Conservation (phyloP, 2,329 filamentous ascomycete species). For the Fusarium graminum region DNA sequence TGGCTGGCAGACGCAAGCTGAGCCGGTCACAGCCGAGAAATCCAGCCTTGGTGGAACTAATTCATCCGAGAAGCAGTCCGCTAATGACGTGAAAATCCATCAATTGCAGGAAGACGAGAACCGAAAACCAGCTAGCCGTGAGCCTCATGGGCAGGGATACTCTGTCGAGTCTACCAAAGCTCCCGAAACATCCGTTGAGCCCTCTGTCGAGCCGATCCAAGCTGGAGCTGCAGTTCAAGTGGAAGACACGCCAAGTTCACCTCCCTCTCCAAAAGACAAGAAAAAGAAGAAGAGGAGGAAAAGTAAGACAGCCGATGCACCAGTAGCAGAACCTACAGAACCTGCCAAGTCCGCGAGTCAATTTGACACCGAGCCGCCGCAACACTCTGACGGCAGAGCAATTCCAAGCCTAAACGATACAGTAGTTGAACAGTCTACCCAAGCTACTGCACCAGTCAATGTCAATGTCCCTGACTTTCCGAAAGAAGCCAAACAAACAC, state of each 20-base stretch:
- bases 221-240: constrained; percentile 13
- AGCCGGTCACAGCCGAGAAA: not conserved
- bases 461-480: not conserved
- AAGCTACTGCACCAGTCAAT: not conserved
- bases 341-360: constrained; percentile 7
- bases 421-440: not conserved
- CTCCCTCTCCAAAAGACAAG: constrained; percentile 40
- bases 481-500: not conserved
- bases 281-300: constrained; percentile 41
- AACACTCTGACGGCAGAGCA: not conserved
- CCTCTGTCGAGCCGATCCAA: not conserved
- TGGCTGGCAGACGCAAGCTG: not conserved
- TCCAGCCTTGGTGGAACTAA: not conserved
- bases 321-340: constrained; percentile 5
- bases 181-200: not conserved
- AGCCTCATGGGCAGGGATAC: not conserved
- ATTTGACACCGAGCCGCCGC: not conserved
- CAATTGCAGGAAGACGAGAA: not conserved
- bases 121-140: constrained; percentile 3
- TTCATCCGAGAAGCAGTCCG: not conserved
- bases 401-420: not conserved
- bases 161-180: constrained; percentile 1
- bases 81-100: constrained; percentile 4
- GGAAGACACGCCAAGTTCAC: constrained; percentile 20
- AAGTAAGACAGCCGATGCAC: constrained; percentile 20